phyloP scores from a whole-genome alignment of 2,329 filamentous ascomycete species.

The Herpotrichia juniperi region DNA sequence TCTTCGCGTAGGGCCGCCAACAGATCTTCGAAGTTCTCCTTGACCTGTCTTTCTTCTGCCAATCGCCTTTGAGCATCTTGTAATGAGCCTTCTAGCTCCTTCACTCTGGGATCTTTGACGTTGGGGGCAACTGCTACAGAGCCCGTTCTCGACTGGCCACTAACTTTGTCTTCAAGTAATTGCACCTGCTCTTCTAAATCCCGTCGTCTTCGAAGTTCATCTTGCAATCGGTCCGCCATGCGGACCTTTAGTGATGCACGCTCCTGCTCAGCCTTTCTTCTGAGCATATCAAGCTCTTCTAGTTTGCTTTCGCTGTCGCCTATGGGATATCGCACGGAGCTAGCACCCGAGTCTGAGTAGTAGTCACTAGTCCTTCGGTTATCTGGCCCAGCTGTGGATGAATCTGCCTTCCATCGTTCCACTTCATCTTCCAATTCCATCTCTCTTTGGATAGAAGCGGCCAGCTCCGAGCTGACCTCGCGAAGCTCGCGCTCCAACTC shows the following conservation, averaged over 20 bases:
- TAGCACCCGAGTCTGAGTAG: constrained; percentile 94
- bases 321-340: constrained; percentile 76
- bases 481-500: constrained; percentile 95
- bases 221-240: constrained; percentile 83
- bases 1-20: constrained; percentile 83
- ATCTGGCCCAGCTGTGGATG: constrained; percentile 60
- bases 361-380: constrained; percentile 92
- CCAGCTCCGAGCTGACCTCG: constrained; percentile 90
- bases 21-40: constrained; percentile 93
- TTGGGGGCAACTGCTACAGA: constrained; percentile 41
- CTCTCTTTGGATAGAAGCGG: constrained; percentile 89
- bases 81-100: constrained; percentile 78
- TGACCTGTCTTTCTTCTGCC: constrained; percentile 82
- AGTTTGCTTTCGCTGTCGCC: constrained; percentile 63
- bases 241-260: constrained; percentile 86
- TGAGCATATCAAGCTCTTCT: constrained; percentile 80
- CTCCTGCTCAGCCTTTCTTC: constrained; percentile 86
- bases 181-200: constrained; percentile 84
- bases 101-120: constrained; percentile 57
- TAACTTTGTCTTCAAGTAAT: constrained; percentile 76
- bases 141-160: constrained; percentile 34
- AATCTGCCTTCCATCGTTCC: constrained; percentile 83
- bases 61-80: constrained; percentile 84
- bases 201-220: constrained; percentile 78
- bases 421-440: constrained; percentile 96